A percentile compares a stretch with the other conserved stretches of the same genome.
Evolutionary conservation across 2,329 filamentous ascomycete species (phyloP).

Genomic region (Ascocoryne sarcoides): DNA sequence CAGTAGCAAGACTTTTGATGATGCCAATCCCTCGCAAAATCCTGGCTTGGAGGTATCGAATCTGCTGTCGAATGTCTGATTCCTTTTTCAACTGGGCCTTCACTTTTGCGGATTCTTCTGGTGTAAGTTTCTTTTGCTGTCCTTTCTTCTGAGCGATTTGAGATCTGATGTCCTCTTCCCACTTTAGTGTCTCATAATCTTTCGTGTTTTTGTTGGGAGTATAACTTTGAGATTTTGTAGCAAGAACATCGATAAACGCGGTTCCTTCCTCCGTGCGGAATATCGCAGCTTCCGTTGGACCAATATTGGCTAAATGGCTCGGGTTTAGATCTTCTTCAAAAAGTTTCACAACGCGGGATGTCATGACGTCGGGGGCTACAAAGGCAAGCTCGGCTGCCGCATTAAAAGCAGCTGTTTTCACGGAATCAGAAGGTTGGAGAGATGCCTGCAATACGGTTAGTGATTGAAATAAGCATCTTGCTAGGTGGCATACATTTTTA

Average conservation of each 20-base stretch:
- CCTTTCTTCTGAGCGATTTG: slow-evolving; percentile 93
- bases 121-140: slow-evolving; percentile 77
- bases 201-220: slow-evolving; percentile 82
- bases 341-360: slow-evolving; percentile 64
- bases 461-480: neutral
- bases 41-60: slow-evolving; percentile 59
- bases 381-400: slow-evolving; percentile 89
- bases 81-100: slow-evolving; percentile 88
- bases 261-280: slow-evolving; percentile 85
- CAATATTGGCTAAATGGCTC: slow-evolving; percentile 60
- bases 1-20: slow-evolving; percentile 70
- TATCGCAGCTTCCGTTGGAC: slow-evolving; percentile 84
- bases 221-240: slow-evolving; percentile 63
- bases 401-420: slow-evolving; percentile 67
- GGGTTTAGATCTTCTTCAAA: slow-evolving; percentile 67
- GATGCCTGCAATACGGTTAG: slow-evolving; percentile 18
- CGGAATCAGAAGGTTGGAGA: slow-evolving; percentile 29
- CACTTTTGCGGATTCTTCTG: slow-evolving; percentile 84
- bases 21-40: slow-evolving; percentile 80
- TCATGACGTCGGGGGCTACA: slow-evolving; percentile 76
- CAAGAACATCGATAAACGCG: slow-evolving; percentile 82
- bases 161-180: slow-evolving; percentile 84
- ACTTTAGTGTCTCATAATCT: slow-evolving; percentile 92
- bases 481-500: slow-evolving; percentile 41
- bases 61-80: slow-evolving; percentile 62